These are phyloP conservation scores for Phyllosticta citribraziliensis DNA, from an alignment of 2,329 filamentous ascomycete species.

Conservation along the genomic window DNA sequence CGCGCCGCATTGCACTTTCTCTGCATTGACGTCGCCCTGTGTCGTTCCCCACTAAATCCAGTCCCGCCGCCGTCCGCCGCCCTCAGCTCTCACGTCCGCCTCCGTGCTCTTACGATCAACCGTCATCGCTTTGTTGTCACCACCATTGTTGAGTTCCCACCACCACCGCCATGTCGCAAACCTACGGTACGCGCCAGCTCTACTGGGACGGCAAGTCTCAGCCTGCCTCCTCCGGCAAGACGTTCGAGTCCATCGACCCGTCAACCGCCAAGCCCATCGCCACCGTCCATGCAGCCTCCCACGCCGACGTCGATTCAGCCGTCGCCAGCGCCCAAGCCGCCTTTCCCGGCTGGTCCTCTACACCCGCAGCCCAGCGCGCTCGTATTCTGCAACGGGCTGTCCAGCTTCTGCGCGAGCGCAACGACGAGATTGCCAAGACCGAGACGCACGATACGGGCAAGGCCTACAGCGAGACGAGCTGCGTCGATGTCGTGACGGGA, in stretches of 20 bases:
- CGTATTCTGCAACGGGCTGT: conserved; percentile 72
- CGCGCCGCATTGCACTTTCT: not conserved
- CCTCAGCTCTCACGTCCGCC: not conserved
- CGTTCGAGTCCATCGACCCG: conserved; percentile 66
- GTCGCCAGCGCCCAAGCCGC: conserved; percentile 60
- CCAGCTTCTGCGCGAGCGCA: conserved; percentile 60
- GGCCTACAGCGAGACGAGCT: conserved; percentile 72
- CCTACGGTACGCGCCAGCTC: conserved; percentile 50
- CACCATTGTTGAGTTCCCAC: not conserved
- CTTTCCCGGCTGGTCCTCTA: conserved; percentile 68
- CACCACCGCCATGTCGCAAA: conserved; percentile 20
- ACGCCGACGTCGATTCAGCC: conserved; percentile 59
- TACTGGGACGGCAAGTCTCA: conserved; percentile 68
- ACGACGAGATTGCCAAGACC: conserved; percentile 67
- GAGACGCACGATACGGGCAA: conserved; percentile 86
- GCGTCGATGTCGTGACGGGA: conserved; percentile 73
- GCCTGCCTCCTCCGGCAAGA: conserved; percentile 47
- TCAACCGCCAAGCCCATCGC: conserved; percentile 60
- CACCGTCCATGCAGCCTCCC: conserved; percentile 60
- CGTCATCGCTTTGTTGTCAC: not conserved
- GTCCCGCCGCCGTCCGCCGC: not conserved
- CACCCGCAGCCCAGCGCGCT: conserved; percentile 62
- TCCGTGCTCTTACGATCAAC: not conserved
- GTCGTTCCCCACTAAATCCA: not conserved
- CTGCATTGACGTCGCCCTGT: not conserved